Percentiles rank a stretch among this genome's conserved stretches.
phyloP scores from a whole-genome alignment of 305 asterid species.

The Ajuga reptans region DNA sequence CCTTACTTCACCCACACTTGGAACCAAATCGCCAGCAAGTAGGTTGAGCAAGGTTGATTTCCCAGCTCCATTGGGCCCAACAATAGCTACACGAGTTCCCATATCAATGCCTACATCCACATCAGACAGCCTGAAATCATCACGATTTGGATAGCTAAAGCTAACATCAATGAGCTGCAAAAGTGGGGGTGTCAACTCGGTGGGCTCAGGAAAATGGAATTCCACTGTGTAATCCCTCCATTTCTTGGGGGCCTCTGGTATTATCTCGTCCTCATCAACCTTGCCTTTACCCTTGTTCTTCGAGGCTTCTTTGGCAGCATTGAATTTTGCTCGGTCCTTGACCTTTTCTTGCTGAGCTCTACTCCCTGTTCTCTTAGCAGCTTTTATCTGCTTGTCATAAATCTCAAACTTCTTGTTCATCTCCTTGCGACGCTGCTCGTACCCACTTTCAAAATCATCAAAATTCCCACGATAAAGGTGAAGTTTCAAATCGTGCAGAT shows the following conservation, averaged over 20 bases:
- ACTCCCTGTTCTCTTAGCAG: conserved; percentile 75
- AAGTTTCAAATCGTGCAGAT: conserved; percentile 78
- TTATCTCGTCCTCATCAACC: conserved; percentile 58
- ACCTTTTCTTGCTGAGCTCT: conserved; percentile 73
- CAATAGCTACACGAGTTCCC: conserved; percentile 84
- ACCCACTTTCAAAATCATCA: conserved; percentile 68
- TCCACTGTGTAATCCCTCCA: conserved; percentile 82
- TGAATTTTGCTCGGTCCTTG: conserved; percentile 67
- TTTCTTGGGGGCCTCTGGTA: conserved; percentile 62
- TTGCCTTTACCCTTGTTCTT: conserved; percentile 60
- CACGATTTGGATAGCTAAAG: conserved; percentile 51
- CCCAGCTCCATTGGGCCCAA: conserved; percentile 90
- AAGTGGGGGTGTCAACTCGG: conserved; percentile 23
- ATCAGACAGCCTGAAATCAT: conserved; percentile 57
- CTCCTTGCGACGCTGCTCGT: conserved; percentile 78
- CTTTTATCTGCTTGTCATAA: conserved; percentile 60
- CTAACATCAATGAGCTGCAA: conserved; percentile 50
- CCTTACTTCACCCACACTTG: conserved; percentile 61
- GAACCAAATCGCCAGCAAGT: conserved; percentile 69
- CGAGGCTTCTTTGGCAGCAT: conserved; percentile 64
- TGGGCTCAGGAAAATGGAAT: conserved; percentile 73
- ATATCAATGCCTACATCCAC: conserved; percentile 79
- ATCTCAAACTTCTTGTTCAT: conserved; percentile 69
- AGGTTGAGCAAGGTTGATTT: conserved; percentile 77
- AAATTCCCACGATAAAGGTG: conserved; percentile 80